Base-by-base conservation (phyloP, 768 basidiomycete species). In the Erythrobasidium yunnanense region DNA sequence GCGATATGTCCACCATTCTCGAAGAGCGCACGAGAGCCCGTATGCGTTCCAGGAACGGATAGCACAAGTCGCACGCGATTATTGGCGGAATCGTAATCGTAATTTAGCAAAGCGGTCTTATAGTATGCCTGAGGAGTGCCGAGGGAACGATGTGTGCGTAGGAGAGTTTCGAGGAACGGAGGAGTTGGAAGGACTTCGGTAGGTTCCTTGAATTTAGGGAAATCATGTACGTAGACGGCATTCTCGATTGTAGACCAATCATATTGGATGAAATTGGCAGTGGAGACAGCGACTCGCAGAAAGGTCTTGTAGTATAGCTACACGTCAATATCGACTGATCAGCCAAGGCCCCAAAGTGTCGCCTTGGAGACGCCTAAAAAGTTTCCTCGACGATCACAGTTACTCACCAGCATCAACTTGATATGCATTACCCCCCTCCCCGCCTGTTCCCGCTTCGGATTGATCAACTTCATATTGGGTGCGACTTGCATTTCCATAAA, bases 151-250 rank as follows among this genome's bases (percentile, higher is more conserved):
- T 63, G 60, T 25, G 46, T 18, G 13, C 60, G 60, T 29, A 49
- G 46, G 11, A 63, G 60, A 7, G 60, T 51, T 18, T 63, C 38
- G 29, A 63, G 49, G 30, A 63, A 63, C 2, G 47, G 60, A 18
- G 46, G 20, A 5, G 33, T 35, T 30, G 60, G 47, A 51, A 25
- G 11, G 38, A n/a, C 38, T 11, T 42, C 47, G 6, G 47, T 8
- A 17, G 20, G 4, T 22, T 29, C 30, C 2, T 2, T 29, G 17
- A 27, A 20, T 15, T 23, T 46, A 5, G 60, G 60, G 30, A 63
- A 63, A 33, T 63, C 60, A 20, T 63, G 60, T n/a, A 63, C 60
- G 47, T 63, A 63, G 49, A 63, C 60, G 49, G 60, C 60, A 32
- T 63, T 63, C 17, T 63, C 60, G 23, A 63, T 63, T 25, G 27